Percentiles rank a stretch among this genome's conserved stretches.
Conservation (phyloP, 169 alveolate species). For the Cryptosporidium bovis region DNA sequence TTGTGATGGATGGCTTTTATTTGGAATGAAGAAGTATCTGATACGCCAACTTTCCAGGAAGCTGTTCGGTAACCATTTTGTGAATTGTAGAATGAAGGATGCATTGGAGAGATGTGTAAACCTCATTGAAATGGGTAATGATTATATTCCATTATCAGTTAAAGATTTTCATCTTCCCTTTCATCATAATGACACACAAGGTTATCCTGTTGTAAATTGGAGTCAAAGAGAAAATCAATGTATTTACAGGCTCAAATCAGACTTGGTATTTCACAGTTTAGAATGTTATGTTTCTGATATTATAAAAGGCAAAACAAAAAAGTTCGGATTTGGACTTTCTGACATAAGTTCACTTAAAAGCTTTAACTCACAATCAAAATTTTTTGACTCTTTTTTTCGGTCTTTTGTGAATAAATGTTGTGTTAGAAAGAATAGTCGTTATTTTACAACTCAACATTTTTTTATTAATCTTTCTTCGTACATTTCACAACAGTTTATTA, state of each 20-base stretch:
- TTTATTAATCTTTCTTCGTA: conserved; percentile 52
- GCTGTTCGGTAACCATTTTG: conserved; percentile 54
- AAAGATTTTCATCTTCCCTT: conserved; percentile 36
- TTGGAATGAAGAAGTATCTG: conserved; percentile 54
- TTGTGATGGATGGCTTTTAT: conserved; percentile 43
- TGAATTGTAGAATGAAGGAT: conserved; percentile 45
- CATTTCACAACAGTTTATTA: conserved; percentile 64
- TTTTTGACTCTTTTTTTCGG: conserved; percentile 29
- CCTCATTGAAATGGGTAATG: conserved; percentile 61
- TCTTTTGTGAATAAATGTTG: conserved; percentile 39
- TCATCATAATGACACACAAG: conserved; percentile 33
- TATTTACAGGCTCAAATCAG: conserved; percentile 49
- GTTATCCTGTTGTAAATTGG: conserved; percentile 51
- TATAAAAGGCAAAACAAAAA: conserved; percentile 17
- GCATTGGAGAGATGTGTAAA: conserved; percentile 50
- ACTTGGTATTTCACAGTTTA: conserved; percentile 58
- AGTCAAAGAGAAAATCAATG: conserved; percentile 43
- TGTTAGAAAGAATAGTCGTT: conserved; percentile 30
- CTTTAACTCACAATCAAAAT: conserved; percentile 21
- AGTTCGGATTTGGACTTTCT: conserved; percentile 65
- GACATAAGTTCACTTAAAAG: conserved; percentile 21
- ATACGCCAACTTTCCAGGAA: conserved; percentile 42
- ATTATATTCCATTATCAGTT: conserved; percentile 53
- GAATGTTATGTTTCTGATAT: conserved; percentile 42
- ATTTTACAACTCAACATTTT: conserved; percentile 68